Base-by-base conservation (phyloP, 108 stramenopile genomes). In the Fistulifera pelliculosa region DNA sequence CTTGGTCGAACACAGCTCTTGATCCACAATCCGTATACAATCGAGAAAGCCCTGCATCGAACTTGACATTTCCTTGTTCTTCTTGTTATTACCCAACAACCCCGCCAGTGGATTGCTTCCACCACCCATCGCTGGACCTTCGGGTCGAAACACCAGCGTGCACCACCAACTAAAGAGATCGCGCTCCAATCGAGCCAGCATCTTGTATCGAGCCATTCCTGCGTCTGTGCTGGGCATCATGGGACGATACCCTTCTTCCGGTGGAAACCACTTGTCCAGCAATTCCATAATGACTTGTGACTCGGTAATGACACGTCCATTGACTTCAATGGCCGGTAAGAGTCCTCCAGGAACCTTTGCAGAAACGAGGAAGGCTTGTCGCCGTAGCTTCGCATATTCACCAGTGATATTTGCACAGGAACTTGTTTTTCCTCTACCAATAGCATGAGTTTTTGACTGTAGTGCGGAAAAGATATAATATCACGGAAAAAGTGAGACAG, bases 101-200 rank as follows among this genome's bases (percentile, higher is more conserved):
- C 65, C 73, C 4, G 54, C 59, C 0, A 82, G 31, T 43, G 70
- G 53, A 45, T 60, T 61, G 2, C 79, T 63, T 38, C 52, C 58
- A n/a, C 64, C 65, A 16, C 54, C 7, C 19, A 54, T 13, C 38
- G 38, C 49, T 8, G 18, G 31, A 16, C 49, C 59, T 66, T 90
- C 88, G 14, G 84, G 84, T 16, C 87, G 79, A 56, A 94, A 94
- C 16, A 87, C 68, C 17, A 83, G 57, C 48, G 87, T 86, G 49
- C 95, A 96, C 95, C 95, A 96, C 77, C 84, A 86, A n/a, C 76
- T 58, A 56, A 93, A 96, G 27, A 96, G 57, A 56, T 93, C 84
- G 49, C 95, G 75, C 68, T 96, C 95, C 15, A 94, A 63, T 26
- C 76, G 66, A 45, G 92, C 73, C 27, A 96, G 53, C 53, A 49